phyloP scores from a whole-genome alignment of 768 basidiomycete genomes.

The Lactarius deliciosus region DNA sequence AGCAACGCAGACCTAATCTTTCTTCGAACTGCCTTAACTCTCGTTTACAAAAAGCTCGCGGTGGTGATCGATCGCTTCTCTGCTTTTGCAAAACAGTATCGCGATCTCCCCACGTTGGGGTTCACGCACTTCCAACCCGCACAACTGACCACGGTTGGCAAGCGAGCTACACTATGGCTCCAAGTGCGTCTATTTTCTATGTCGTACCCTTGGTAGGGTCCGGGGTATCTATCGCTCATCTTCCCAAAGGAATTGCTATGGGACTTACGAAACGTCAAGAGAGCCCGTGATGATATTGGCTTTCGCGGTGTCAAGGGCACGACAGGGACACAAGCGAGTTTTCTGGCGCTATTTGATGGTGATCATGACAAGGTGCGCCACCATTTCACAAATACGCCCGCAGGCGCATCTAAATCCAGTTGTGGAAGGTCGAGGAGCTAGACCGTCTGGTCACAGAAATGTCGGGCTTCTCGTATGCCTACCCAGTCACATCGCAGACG shows the following conservation, averaged over 20 bases:
- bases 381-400: not conserved
- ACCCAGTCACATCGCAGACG: slow-evolving; percentile 98
- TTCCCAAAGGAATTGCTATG: slow-evolving; percentile 82
- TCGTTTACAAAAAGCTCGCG: slow-evolving; percentile 85
- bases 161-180: slow-evolving; percentile 94
- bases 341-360: slow-evolving; percentile 90
- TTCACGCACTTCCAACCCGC: slow-evolving; percentile 99
- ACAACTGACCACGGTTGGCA: slow-evolving; percentile 97
- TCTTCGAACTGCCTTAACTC: slow-evolving; percentile 79
- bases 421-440: slow-evolving; percentile 73
- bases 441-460: slow-evolving; percentile 88
- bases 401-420: not conserved
- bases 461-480: slow-evolving; percentile 90
- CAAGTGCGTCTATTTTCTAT: slow-evolving; percentile 51
- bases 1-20: slow-evolving; percentile 99
- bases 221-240: not conserved
- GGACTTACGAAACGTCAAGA: slow-evolving; percentile 91
- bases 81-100: slow-evolving; percentile 79
- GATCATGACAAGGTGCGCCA: slow-evolving; percentile 80
- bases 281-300: slow-evolving; percentile 88
- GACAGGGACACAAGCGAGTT: slow-evolving; percentile 96
- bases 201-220: not conserved
- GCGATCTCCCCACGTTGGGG: slow-evolving; percentile 88
- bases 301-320: slow-evolving; percentile 99
- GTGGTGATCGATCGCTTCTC: slow-evolving; percentile 88